Evolutionary conservation across 345 rosid genomes (phyloP).

Genomic region (Brassica incana): DNA sequence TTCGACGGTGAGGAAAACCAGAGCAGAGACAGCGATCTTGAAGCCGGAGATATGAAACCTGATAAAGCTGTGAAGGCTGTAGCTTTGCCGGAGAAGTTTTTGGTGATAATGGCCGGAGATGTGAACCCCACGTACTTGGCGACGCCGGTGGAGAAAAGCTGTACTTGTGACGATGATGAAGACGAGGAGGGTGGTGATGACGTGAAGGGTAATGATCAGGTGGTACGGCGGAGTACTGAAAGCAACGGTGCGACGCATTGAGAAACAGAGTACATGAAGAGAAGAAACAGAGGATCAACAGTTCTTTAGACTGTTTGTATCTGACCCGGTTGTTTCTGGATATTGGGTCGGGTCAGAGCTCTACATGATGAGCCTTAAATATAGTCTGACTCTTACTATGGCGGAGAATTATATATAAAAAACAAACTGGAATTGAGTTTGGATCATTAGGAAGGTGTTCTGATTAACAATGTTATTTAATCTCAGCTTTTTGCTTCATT

Average conservation of each 20-base stretch:
- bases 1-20: conserved; percentile 45
- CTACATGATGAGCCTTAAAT: not conserved
- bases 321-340: conserved; percentile 30
- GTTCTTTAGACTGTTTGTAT: conserved; percentile 17
- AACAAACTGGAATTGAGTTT: not conserved
- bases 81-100: conserved; percentile 61
- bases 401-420: not conserved
- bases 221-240: conserved; percentile 19
- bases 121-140: conserved; percentile 75
- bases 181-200: conserved; percentile 27
- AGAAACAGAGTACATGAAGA: not conserved
- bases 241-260: conserved; percentile 16
- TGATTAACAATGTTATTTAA: conserved; percentile 1
- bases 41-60: conserved; percentile 51
- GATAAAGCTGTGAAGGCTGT: conserved; percentile 27
- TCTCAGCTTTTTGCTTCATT: conserved; percentile 10
- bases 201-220: conserved; percentile 30
- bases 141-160: conserved; percentile 56
- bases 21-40: conserved; percentile 57
- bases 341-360: conserved; percentile 30
- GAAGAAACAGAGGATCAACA: conserved; percentile 30
- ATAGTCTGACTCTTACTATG: not conserved
- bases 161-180: conserved; percentile 41
- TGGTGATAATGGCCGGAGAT: conserved; percentile 91
- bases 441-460: conserved; percentile 1